Base-by-base conservation (phyloP, 805 yeast species). In the Ogataea kodamae region DNA sequence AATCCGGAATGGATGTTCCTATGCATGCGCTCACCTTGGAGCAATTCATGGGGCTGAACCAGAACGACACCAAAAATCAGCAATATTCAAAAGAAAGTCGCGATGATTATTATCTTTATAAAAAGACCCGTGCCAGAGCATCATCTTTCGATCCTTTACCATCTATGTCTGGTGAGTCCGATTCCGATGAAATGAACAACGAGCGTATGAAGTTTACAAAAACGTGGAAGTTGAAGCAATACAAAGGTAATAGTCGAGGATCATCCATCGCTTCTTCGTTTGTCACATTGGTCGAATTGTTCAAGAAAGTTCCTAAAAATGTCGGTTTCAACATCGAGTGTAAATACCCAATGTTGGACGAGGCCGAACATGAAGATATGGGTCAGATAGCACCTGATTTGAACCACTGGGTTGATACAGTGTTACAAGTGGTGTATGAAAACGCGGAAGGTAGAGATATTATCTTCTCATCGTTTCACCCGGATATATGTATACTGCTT, bases 291-390 rank as follows among this genome's bases (percentile, higher is more conserved):
- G 81, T 75, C 49, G 96, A 89, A 46, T 70, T 89, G 28, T 87
- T 90, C 64, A 72, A 72, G 50, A 84, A 84, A 45, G 62, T 90
- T 16, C 97, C 97, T 1, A 67, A 70, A 37, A 74, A 71, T 39
- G 94, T 89, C 10, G 97, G 97, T 0, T 89, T 92, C 64, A 90
- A 90, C 54, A 86, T 90, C 41, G 97, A 90, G 59, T 79, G 92
- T 61, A 88, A 90, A 55, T 90, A 88, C 55, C 97, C 97, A 2
- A 84, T 90, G 92, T 69, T 87, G 32, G 95, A 87, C 55, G 97
- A 90, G 62, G 89, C 95, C 0, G 83, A 88, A 55, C 70, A 69
- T 2, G 97, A 90, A 54, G 87, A 81, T 40, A 81, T 89, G 76
- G 96, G 95, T 11, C 82, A 81, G 45, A 67, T 84, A 42, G 86